Evolutionary conservation across 129 eudicot genomes (phyloP), one percentile per base, ranked within the genome.

Genomic region (Mikania micrantha): DNA sequence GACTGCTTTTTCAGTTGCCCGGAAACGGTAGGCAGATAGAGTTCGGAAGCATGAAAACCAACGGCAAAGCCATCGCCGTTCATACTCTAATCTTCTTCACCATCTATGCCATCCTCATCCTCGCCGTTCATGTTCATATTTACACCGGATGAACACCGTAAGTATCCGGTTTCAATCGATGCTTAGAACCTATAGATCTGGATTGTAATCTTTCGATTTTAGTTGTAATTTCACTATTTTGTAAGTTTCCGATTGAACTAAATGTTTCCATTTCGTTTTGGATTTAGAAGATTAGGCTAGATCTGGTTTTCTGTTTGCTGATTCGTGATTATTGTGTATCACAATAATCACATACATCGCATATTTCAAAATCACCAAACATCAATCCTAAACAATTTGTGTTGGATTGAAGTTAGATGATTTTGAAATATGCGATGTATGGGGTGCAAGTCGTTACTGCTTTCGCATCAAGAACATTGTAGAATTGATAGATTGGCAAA

Each of bases 11-110:
- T 40, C 96, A 86, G 85, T 17, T 93, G 0, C 99, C 99, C 0
- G 99, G 99, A 1, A 78, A 89, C 78, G 82, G 82, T 66, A 74
- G 63, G 10, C 82, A 70, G 65, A 10, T 93, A 7, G 96, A 93
- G 78, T 93, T 93, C 8, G 96, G 96, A 4, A 81, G 86, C 89
- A 84, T 89, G 92, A 89, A 89, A 80, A 93, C 99, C 60, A 93
- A 89, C 74, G 99, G 99, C 67, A 93, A 86, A 60, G 87, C 99
- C 31, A 93, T 89, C 38, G 86, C 88, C 0, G 85, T 90, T 50
- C 96, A 93, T 76, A 86, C 98, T 39, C 96, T 88, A 60, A 81
- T 88, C 83, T 93, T 93, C 84, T 88, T 88, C 80, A 78, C 87
- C 70, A 16, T 93, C 74, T 93, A 90, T 28, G 79, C 94, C 41